Evolutionary conservation across 78 protist species (phyloP), one percentile per base, ranked within the genome.

Genomic region (Diacronema lutheri): DNA sequence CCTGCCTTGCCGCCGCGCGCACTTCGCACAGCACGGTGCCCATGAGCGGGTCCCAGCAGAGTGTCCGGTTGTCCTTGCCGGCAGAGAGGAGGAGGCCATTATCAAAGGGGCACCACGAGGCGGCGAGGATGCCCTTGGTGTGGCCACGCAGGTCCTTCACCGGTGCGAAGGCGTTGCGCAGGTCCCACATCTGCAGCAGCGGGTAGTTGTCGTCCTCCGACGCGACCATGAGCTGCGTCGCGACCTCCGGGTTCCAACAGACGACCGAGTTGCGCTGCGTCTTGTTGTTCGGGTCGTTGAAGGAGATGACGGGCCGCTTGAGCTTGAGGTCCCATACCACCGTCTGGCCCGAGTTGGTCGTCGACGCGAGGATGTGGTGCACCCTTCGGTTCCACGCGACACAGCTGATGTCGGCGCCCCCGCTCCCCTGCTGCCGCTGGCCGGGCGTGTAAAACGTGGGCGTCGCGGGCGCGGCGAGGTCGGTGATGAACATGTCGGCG

Each of bases 101-200:
- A 88, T 96, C 98, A 33, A 69, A 13, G 38, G 95, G 94, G 86
- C 94, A 93, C 98, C 98, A 96, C 31, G 97, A 92, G 60, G 93
- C 38, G 68, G 93, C 84, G 73, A 93, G 88, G 62, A 96, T 86
- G 64, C 98, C 98, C 37, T 80, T 62, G 21, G 84, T 40, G 84
- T 96, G 98, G 26, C 96, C 96, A 23, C 50, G 62, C 68, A 95
- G 62, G 46, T 81, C 86, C 60, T 4, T 38, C 21, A 92, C 37
- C 35, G 97, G 97, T 44, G 93, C 35, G 31, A 57, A 57, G 9
- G 96, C 93, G 80, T 91, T 94, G 66, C 94, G 86, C 29, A 96
- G 77, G 62, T 96, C 97, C 98, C 98, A 96, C n/a, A 94, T 35
- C 86, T 96, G 96, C 61, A 96, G 66, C 26, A 93, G 88, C 23